Base-by-base conservation (phyloP, 345 rosid genomes). In the Euphorbia tirucalli region DNA sequence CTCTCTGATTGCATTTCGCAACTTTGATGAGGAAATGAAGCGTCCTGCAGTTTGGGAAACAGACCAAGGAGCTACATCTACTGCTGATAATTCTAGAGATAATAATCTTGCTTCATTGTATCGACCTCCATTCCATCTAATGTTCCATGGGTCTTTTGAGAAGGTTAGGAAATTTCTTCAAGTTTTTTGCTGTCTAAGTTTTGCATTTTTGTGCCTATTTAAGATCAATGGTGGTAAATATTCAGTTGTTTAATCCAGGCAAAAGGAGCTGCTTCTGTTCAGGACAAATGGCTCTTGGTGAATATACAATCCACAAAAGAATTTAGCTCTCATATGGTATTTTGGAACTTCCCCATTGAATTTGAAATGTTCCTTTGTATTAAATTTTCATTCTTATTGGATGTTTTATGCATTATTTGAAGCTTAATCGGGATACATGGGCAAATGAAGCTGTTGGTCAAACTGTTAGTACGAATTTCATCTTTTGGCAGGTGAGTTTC, bases 371-470 rank as follows among this genome's bases (percentile, higher is more conserved):
- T 27, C 30, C 31, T 15, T 54, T 24, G 24, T 31, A 24, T 61
- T 28, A 21, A 24, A 52, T 50, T 22, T 28, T 24, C 48, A 15
- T 48, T 61, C 65, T 79, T 5, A 48, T 28, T 46, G 54, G n/a
- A 27, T 69, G 32, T 44, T 59, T 13, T 69, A 35, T 78, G 48
- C 75, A 48, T 82, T 84, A 54, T 37, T 71, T 86, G 77, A 78
- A 93, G 99, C 97, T 96, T 75, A 96, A 96, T 80, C 86, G 99
- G 71, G 98, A 96, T 81, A 96, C 99, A 30, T 96, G 99, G 99
- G 98, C 95, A 69, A 90, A 96, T 81, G 97, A 88, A 74, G 93
- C 98, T 60, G 97, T 96, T 75, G 83, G 95, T 67, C 92, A 93
- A 77, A 93, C 98, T 52, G 78, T 93, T 70, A 83, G 85, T 73